Evolutionary conservation across 371 early-diverging fungal genomes (phyloP), one percentile per base, ranked within the genome.

Genomic region (Dichotomocladium elegans): DNA sequence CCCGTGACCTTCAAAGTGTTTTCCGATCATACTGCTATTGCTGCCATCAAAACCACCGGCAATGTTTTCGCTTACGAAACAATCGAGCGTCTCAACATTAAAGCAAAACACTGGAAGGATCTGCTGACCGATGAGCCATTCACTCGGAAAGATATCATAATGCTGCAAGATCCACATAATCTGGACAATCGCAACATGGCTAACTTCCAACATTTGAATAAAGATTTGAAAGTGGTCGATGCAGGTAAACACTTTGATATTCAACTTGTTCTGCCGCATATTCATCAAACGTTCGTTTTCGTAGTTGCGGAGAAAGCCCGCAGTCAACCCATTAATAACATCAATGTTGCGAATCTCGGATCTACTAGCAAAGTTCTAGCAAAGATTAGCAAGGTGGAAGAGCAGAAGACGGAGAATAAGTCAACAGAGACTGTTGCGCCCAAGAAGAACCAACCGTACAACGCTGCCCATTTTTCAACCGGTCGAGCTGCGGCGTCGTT

Each of bases 1-100:
- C 97, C 98, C 5, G 87, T 96, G 46, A 91, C 96, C 1, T 89
- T 85, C 56, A 89, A 91, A 58, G 87, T 83, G 7, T 92, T 98
- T 61, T 86, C 84, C 21, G 91, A 91, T 48, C 82, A 89, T 62
- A 87, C 95, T 0, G 90, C 92, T 37, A 96, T 96, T 55, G 96
- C 92, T 2, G 94, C 94, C 30, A 86, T 94, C 65, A 83, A 79
- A 44, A 74, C 89, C 1, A 84, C 91, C 6, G 96, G 96, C 46
- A 87, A 96, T 43, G 96, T 96, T 1, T 96, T 85, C 72, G 80
- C 91, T 2, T 92, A 77, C 57, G 92, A 92, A 31, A 89, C 94
- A 0, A 77, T 98, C 44, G 91, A 94, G 45, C 74, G 87, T 58
- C 76, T 96, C 25, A 94, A 94, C 61, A 81, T 90, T 57, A 89